Percentiles rank a stretch among this genome's conserved stretches.
phyloP scores from a whole-genome alignment of 1,139 yeast species.

The Entelexis sorbosivorans region DNA sequence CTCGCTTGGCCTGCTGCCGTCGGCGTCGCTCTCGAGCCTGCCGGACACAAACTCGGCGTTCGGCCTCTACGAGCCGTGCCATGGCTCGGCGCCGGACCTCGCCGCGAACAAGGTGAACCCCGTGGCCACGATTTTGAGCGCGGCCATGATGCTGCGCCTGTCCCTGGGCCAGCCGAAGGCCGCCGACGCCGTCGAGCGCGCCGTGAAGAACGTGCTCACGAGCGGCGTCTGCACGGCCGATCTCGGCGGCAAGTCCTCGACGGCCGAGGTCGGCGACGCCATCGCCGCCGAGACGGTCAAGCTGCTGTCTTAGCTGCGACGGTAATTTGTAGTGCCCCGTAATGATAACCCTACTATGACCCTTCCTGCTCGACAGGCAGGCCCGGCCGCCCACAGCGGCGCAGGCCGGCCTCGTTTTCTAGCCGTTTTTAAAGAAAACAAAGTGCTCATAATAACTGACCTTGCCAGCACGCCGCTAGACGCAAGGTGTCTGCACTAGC shows the following conservation, averaged over 20 bases:
- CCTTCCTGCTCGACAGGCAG: too few species aligned
- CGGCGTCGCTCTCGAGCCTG: slow-evolving; percentile 89
- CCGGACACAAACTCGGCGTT: slow-evolving; percentile 91
- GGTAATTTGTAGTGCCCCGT: too few species aligned
- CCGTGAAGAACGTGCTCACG: slow-evolving; percentile 75
- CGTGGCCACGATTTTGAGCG: slow-evolving; percentile 84
- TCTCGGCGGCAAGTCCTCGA: slow-evolving; percentile 66
- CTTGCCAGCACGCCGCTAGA: too few species aligned
- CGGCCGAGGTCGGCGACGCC: slow-evolving; percentile 90
- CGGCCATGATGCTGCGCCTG: slow-evolving; percentile 92
- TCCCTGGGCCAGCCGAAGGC: slow-evolving; percentile 72
- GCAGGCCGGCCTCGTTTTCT: too few species aligned
- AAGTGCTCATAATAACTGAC: too few species aligned
- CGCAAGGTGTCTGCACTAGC: too few species aligned
- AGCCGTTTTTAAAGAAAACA: too few species aligned
- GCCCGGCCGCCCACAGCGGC: too few species aligned
- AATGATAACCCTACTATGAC: too few species aligned
- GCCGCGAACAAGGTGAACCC: slow-evolving; percentile 85
- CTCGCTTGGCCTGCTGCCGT: slow-evolving; percentile 85
- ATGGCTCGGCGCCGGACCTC: slow-evolving; percentile 96
- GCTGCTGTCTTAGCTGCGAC: slow-evolving; percentile 35
- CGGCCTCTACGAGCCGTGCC: slow-evolving; percentile 96
- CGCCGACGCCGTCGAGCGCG: slow-evolving; percentile 81
- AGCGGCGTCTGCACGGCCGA: slow-evolving; percentile 83
- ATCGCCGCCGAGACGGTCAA: slow-evolving; percentile 60